phyloP scores from a whole-genome alignment of 257 asterid species.

The Leonotis leonurus region DNA sequence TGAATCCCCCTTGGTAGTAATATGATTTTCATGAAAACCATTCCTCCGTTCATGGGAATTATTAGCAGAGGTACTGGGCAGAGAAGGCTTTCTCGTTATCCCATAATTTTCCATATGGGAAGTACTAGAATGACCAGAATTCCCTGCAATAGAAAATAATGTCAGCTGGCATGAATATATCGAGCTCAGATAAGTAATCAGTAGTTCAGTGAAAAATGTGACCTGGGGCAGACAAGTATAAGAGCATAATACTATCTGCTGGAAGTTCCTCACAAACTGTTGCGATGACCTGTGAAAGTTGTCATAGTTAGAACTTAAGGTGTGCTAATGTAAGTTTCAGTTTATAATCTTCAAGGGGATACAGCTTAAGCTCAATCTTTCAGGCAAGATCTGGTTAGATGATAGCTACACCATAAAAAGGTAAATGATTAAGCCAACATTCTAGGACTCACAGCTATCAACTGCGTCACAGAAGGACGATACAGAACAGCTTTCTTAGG shows the following conservation, averaged over 20 bases:
- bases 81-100: slow-evolving; percentile 40
- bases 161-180: slow-evolving; percentile 15
- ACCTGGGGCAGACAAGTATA: slow-evolving; percentile 88
- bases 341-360: not conserved
- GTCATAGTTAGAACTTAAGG: slow-evolving; percentile 13
- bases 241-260: slow-evolving; percentile 66
- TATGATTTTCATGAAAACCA: slow-evolving; percentile 41
- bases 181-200: slow-evolving; percentile 14
- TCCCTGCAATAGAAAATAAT: slow-evolving; percentile 40
- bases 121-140: slow-evolving; percentile 33
- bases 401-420: not conserved
- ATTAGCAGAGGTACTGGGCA: slow-evolving; percentile 30
- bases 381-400: slow-evolving; percentile 4
- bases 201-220: slow-evolving; percentile 12
- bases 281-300: slow-evolving; percentile 65
- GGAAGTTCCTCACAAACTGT: slow-evolving; percentile 83
- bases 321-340: not conserved
- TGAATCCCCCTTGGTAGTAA: slow-evolving; percentile 33
- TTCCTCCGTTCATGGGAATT: slow-evolving; percentile 40
- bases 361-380: slow-evolving; percentile 6
- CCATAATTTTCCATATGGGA: slow-evolving; percentile 45
- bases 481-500: slow-evolving; percentile 83
- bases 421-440: slow-evolving; percentile 14
- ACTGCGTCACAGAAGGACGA: slow-evolving; percentile 80
- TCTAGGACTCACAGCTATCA: slow-evolving; percentile 66